Evolutionary conservation across 495 filamentous ascomycete genomes (phyloP).

Genomic region (Hypoxylon subgilvum): DNA sequence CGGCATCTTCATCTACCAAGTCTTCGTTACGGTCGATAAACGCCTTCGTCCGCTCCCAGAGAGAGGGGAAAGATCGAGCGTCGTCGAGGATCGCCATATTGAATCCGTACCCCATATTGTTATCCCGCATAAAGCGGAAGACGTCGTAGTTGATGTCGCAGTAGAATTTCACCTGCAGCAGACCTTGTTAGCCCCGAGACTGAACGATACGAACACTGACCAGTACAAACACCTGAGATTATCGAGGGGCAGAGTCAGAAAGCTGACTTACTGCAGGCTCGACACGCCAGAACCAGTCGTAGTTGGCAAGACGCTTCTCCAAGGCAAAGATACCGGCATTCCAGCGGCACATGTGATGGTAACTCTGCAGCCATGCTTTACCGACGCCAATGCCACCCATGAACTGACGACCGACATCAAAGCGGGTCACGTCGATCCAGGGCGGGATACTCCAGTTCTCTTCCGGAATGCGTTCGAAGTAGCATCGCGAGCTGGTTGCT

Average conservation of each 20-base stretch:
- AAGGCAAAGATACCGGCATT: slow-evolving; percentile 79
- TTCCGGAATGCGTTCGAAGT: slow-evolving; percentile 73
- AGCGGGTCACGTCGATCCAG: slow-evolving; percentile 66
- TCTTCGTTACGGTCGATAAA: slow-evolving; percentile 57
- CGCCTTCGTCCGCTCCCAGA: slow-evolving; percentile 53
- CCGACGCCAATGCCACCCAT: slow-evolving; percentile 61
- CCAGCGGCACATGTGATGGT: slow-evolving; percentile 78
- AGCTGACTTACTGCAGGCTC: slow-evolving; percentile 60
- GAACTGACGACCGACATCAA: slow-evolving; percentile 59
- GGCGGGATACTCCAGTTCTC: slow-evolving; percentile 76
- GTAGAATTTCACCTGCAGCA: slow-evolving; percentile 60
- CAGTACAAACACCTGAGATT: not conserved
- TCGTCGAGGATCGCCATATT: slow-evolving; percentile 63
- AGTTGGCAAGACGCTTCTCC: slow-evolving; percentile 67
- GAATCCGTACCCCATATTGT: slow-evolving; percentile 72
- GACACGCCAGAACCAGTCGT: slow-evolving; percentile 79
- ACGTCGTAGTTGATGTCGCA: slow-evolving; percentile 75
- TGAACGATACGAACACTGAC: not conserved
- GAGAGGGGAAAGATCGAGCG: slow-evolving; percentile 55
- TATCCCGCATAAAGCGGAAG: slow-evolving; percentile 76
- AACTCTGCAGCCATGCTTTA: slow-evolving; percentile 62
- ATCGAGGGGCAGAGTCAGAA: slow-evolving; percentile 3
- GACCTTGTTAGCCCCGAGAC: slow-evolving; percentile 9
- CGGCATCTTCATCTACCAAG: slow-evolving; percentile 56
- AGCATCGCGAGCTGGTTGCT: slow-evolving; percentile 71